Evolutionary conservation across 2,329 filamentous ascomycete species (phyloP), one percentile per base, ranked within the genome.

Genomic region (Diaporthe sp.): DNA sequence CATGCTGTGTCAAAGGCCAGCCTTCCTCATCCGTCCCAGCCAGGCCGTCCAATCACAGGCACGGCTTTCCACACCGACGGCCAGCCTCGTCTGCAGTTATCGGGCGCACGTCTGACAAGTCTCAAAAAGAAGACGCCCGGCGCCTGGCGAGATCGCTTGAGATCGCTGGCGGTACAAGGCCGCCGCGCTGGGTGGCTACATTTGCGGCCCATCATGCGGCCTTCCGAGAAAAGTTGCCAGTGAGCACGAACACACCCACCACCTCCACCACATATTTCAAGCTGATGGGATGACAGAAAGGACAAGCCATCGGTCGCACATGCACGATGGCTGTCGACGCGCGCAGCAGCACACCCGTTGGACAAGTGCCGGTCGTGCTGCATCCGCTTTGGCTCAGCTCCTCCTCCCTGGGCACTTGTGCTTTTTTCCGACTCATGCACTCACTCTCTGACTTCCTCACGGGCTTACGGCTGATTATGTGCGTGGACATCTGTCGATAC

Each of bases 31-130:
- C 33, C 35, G 33, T 13, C 19, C 15, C n/a, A 40, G 30, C n/a
- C 33, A 28, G n/a, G 22, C 47, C 33, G 33, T 40, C 64, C 64
- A 68, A 68, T 68, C 64, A 68, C 30, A 40, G 9, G 64, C 33
- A 15, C 25, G 33, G n/a, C n/a, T 40, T 38, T 33, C 22, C 4
- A 50, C 64, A 30, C 25, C 64, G 22, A 40, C 33, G 33, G 47
- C 64, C 64, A 54, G 64, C 64, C 64, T 68, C 64, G 64, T 54
- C 64, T 68, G 64, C 64, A 68, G 33, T 54, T 40, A 33, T 68
- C 64, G 47, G 64, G 64, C 64, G 64, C 64, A 38, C 30, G 50
- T 54, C 64, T 68, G 64, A 68, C 64, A 68, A 68, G 64, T 68
- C 64, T 68, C 64, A 68, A 68, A 52, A 38, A 42, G 25, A 54